Evolutionary conservation across 306 rosid genomes (phyloP).

Genomic region (Citrullus colocynthis): DNA sequence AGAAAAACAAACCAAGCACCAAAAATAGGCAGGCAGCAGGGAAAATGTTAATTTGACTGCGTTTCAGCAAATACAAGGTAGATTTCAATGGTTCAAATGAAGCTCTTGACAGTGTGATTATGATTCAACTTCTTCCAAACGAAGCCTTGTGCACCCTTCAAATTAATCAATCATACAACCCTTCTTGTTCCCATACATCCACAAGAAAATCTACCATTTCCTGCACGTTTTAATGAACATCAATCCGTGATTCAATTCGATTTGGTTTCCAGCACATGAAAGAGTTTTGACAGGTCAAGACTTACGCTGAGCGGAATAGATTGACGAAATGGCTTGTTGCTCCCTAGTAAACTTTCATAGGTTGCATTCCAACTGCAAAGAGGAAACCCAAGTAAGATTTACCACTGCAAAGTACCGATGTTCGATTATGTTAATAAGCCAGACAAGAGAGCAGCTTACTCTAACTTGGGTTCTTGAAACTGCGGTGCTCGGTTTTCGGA

Average conservation of each 20-base stretch:
- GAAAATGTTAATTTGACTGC: not conserved
- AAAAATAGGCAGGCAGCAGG: not conserved
- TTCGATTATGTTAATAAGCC: not conserved
- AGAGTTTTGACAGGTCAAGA: not conserved
- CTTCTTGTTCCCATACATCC: constrained; percentile 92
- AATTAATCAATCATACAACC: constrained; percentile 52
- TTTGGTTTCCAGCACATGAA: not conserved
- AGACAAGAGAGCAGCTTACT: constrained; percentile 25
- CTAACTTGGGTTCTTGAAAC: constrained; percentile 65
- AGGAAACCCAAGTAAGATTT: not conserved
- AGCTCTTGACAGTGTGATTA: not conserved
- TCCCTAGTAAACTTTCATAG: constrained; percentile 70
- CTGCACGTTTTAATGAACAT: constrained; percentile 21
- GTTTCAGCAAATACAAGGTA: not conserved
- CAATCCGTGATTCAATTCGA: not conserved
- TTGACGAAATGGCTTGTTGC: constrained; percentile 78
- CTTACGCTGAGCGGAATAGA: constrained; percentile 75
- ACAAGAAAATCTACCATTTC: constrained; percentile 99
- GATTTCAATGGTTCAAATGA: not conserved
- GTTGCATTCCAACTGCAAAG: constrained; percentile 81
- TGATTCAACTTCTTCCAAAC: not conserved
- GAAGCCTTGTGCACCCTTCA: not conserved
- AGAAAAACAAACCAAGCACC: not conserved
- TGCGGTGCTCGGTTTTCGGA: constrained; percentile 32
- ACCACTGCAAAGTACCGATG: not conserved